Evolutionary conservation across 257 asterid genomes (phyloP).

Genomic region (Solanum clarkiae): DNA sequence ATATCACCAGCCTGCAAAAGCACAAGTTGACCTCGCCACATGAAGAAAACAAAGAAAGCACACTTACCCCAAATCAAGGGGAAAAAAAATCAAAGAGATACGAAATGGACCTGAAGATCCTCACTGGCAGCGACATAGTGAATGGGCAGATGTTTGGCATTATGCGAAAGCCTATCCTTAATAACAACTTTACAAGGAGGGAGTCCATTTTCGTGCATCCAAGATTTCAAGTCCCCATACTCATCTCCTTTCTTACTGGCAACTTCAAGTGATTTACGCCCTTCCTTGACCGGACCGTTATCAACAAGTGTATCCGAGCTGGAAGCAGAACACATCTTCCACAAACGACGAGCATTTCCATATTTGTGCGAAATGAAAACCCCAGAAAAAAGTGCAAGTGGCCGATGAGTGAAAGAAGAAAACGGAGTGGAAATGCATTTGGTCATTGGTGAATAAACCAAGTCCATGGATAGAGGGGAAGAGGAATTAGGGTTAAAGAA

Average conservation of each 20-base stretch:
- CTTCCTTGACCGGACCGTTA: conserved; percentile 5
- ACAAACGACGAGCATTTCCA: conserved; percentile 10
- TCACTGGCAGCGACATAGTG: conserved; percentile 91
- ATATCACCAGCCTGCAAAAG: conserved; percentile 63
- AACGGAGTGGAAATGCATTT: conserved; percentile 47
- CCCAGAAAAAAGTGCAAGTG: conserved; percentile 24
- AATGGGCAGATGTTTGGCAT: conserved; percentile 47
- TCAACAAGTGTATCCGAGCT: conserved; percentile 49
- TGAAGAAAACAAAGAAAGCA: neutral
- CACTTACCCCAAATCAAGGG: neutral
- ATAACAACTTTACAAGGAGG: conserved; percentile 78
- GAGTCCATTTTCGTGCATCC: conserved; percentile 94
- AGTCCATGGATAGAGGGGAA: conserved; percentile 32
- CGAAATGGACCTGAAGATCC: conserved; percentile 59
- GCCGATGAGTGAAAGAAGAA: conserved; percentile 22
- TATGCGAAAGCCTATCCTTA: conserved; percentile 64
- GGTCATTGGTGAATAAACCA: conserved; percentile 23
- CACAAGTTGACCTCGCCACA: neutral
- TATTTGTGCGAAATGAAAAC: conserved; percentile 15
- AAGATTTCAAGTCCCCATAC: conserved; percentile 52
- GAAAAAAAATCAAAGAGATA: neutral
- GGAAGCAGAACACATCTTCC: conserved; percentile 33
- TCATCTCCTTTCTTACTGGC: conserved; percentile 28
- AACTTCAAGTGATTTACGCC: conserved; percentile 28
- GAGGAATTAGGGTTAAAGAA: neutral